A percentile compares a stretch with the other conserved stretches of the same genome.
phyloP scores from a whole-genome alignment of 768 basidiomycete genomes.

The Neoboletus magnificus region DNA sequence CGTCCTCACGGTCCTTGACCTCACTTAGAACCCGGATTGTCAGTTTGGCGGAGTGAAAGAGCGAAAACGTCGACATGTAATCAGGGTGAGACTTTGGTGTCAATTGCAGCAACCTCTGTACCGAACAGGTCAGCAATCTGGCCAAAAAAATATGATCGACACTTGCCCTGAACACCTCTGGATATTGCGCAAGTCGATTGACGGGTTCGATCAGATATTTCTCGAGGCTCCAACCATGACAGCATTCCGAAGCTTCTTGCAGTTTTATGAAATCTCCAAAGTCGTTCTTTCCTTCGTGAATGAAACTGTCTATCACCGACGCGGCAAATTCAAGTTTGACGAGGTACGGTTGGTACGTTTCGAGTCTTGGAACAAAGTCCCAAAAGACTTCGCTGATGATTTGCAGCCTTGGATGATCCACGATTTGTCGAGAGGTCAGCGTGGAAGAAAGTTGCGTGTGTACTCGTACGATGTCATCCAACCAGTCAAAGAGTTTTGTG shows the following conservation, averaged over 20 bases:
- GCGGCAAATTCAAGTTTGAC: constrained; percentile 64
- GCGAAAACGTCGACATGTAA: constrained; percentile 63
- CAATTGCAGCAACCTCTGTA: constrained; percentile 62
- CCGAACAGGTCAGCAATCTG: constrained; percentile 3
- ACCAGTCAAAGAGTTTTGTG: constrained; percentile 77
- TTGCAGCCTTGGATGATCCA: constrained; percentile 44
- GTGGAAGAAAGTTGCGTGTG: constrained; percentile 61
- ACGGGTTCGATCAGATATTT: constrained; percentile 74
- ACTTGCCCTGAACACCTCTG: constrained; percentile 70
- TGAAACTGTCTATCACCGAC: constrained; percentile 47
- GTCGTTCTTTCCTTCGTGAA: constrained; percentile 53
- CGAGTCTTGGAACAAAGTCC: constrained; percentile 60
- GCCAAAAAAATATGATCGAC: not conserved
- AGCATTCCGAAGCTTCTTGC: constrained; percentile 52
- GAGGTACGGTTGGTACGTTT: constrained; percentile 86
- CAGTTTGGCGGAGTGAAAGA: constrained; percentile 63
- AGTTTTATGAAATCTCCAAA: constrained; percentile 84
- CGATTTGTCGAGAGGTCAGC: constrained; percentile 41
- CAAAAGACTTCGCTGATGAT: constrained; percentile 58
- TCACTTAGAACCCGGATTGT: constrained; percentile 78
- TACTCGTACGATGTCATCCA: constrained; percentile 81
- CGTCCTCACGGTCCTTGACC: constrained; percentile 83
- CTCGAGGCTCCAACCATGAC: constrained; percentile 62
- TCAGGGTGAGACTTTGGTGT: constrained; percentile 73
- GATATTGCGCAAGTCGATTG: constrained; percentile 66